Conservation (phyloP, 208 protist genomes). For the Crithidia expoeki region DNA sequence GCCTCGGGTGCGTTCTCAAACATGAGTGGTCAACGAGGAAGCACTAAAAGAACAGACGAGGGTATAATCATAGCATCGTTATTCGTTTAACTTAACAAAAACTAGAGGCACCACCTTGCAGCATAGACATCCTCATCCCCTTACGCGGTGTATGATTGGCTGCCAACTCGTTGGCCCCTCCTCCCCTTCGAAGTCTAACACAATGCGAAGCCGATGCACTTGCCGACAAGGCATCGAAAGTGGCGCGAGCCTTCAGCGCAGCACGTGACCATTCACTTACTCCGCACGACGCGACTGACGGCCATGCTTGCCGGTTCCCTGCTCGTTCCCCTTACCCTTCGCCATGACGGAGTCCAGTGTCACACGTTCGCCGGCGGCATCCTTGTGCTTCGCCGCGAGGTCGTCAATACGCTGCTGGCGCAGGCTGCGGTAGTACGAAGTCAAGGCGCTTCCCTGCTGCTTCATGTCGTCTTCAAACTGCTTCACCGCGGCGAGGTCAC, state of each 20-base stretch:
- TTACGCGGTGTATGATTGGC: too few relatives aligned
- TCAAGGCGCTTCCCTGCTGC: constrained; percentile 55
- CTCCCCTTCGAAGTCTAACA: too few relatives aligned
- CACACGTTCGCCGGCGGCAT: constrained; percentile 54
- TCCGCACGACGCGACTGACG: constrained; percentile 11
- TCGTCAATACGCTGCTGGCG: constrained; percentile 79
- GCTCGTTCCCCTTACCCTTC: constrained; percentile 34
- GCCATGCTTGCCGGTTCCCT: constrained; percentile 35
- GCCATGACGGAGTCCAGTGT: constrained; percentile 74
- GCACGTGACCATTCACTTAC: too few relatives aligned
- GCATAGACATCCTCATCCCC: too few relatives aligned
- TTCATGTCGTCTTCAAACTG: constrained; percentile 80
- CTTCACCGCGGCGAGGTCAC: constrained; percentile 79
- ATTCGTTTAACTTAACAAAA: background rate
- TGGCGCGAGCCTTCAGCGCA: too few relatives aligned
- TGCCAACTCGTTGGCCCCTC: too few relatives aligned
- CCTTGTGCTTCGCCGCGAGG: constrained; percentile 71
- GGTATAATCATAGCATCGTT: background rate
- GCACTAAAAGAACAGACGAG: background rate
- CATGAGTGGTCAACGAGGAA: background rate
- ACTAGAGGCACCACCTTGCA: background rate
- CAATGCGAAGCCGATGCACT: too few relatives aligned
- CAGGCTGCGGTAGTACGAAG: constrained; percentile 69
- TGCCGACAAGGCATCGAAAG: too few relatives aligned
- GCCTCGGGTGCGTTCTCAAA: background rate